Base-by-base conservation (phyloP, 2,329 filamentous ascomycete species). In the Thermochaetoides dissita region DNA sequence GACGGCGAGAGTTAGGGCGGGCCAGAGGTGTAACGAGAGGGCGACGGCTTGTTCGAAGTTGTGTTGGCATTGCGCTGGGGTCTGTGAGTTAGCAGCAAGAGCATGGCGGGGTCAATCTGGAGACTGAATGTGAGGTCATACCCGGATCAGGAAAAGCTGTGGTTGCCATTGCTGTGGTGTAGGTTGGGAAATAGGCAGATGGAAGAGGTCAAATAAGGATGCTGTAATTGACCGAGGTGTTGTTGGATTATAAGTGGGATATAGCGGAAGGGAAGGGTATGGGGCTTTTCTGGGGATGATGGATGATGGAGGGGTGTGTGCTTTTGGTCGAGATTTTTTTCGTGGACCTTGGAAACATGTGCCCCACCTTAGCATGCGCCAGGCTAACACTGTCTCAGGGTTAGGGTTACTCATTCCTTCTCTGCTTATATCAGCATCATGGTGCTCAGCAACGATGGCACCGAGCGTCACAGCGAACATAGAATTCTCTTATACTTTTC, bases 41-140 rank as follows among this genome's bases (percentile, higher is more conserved):
- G 85, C 86, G 53, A 95, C 81, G 57, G 78, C 83, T 56, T 91
- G 81, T 60, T 96, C 91, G 66, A 96, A 84, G 56, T 77, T 72
- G 50, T 70, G 63, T 57, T 79, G 71, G 53, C 71, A 71, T 24
- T 24, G 17, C 5, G 17, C 17, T 24, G 5, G 17, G 17, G 17
- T 24, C 17, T 24, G 17, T 24, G 3, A 24, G 17, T 5, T 3
- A 5, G 17, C 17, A 24, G 17, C 17, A 24, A 24, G 17, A 24
- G 17, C 17, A 5, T 24, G 17, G 17, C 5, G 17, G 17, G 53
- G 65, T 64, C 55, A 71, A 71, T 74, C 53, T 44, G 40, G n/a
- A 39, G 37, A 34, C 17, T 24, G 17, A 5, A 24, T 24, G 5
- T 5, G 17, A 24, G 17, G 17, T 3, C 17, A 24, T 24, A 24